These are phyloP conservation scores for Mollisia scopiformis DNA, from an alignment of 2,329 filamentous ascomycete species.

Conservation along the genomic window DNA sequence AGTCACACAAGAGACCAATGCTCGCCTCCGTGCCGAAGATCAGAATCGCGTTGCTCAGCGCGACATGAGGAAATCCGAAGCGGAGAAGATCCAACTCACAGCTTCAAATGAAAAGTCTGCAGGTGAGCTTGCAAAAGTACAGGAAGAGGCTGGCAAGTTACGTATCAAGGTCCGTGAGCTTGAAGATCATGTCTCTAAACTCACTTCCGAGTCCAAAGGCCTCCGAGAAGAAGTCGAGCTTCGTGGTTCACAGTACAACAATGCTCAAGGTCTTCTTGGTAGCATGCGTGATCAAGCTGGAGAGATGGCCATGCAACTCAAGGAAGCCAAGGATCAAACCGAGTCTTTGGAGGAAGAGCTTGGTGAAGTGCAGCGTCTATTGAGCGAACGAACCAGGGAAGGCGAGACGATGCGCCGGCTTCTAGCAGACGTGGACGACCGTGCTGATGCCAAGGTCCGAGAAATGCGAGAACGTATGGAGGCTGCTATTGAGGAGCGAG, in stretches of 20 bases:
- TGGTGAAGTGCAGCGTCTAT: constrained; percentile 81
- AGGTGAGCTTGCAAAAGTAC: constrained; percentile 70
- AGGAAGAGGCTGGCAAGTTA: constrained; percentile 73
- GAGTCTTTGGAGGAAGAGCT: constrained; percentile 93
- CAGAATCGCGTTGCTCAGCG: constrained; percentile 73
- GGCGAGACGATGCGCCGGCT: constrained; percentile 93
- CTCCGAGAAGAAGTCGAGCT: constrained; percentile 81
- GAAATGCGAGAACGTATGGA: constrained; percentile 92
- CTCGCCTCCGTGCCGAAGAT: constrained; percentile 77
- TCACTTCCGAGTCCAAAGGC: constrained; percentile 68
- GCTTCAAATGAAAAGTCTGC: constrained; percentile 72
- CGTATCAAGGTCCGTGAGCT: constrained; percentile 65
- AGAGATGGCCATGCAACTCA: constrained; percentile 88
- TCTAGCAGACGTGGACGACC: constrained; percentile 81
- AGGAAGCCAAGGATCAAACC: constrained; percentile 79
- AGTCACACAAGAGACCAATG: constrained; percentile 72
- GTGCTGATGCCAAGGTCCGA: constrained; percentile 78
- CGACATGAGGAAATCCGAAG: constrained; percentile 77
- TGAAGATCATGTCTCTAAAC: constrained; percentile 71
- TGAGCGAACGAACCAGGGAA: constrained; percentile 87
- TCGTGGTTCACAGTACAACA: constrained; percentile 83
- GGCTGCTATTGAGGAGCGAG: constrained; percentile 88
- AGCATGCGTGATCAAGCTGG: constrained; percentile 93
- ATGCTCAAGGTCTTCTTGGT: constrained; percentile 80
- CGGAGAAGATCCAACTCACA: constrained; percentile 76